Evolutionary conservation across 495 filamentous ascomycete species (phyloP).

Genomic region (Aspergillus sclerotiicarbonarius): DNA sequence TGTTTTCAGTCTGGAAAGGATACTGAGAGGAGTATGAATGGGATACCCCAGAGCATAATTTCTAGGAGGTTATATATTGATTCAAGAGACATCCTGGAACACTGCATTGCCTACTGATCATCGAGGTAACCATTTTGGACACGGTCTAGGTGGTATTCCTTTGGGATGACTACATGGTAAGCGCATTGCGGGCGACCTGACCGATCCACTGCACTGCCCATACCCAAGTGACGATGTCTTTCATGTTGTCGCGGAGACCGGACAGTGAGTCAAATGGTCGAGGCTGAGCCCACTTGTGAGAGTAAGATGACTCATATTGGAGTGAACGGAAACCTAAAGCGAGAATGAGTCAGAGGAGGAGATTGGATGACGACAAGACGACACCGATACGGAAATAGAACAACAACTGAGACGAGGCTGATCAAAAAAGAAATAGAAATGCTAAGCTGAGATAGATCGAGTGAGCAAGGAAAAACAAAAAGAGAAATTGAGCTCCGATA

Average conservation of each 20-base stretch:
- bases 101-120: background rate
- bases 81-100: background rate
- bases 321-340: background rate
- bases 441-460: too few species aligned
- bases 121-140: too few species aligned
- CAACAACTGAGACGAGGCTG: background rate
- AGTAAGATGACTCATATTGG: background rate
- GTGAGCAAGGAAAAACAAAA: too few species aligned
- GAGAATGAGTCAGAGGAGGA: background rate
- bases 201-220: background rate
- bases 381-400: background rate
- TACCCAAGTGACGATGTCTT: background rate
- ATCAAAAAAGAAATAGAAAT: too few species aligned
- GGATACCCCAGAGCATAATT: background rate
- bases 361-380: background rate
- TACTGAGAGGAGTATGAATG: too few species aligned
- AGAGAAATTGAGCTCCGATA: constrained; percentile 22
- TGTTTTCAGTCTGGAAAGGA: background rate
- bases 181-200: background rate
- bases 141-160: background rate
- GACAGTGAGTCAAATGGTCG: background rate
- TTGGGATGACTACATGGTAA: background rate
- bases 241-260: background rate
- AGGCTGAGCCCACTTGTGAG: background rate
- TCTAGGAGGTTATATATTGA: too few species aligned